Evolutionary conservation across 345 rosid genomes (phyloP), one percentile per base, ranked within the genome.

Genomic region (Populus nigra): DNA sequence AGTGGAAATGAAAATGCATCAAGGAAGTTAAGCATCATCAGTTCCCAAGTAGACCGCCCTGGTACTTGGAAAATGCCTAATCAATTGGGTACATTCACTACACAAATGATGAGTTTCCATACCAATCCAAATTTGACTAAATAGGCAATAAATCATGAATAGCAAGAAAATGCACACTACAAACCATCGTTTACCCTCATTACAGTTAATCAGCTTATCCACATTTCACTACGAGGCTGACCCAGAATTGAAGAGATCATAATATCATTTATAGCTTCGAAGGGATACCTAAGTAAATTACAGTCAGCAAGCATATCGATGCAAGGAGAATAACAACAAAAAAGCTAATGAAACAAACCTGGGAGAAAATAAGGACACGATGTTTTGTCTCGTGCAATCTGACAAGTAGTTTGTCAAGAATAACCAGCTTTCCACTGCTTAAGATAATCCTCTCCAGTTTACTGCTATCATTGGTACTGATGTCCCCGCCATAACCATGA

Each of bases 371-470:
- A 80, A 96, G 86, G 78, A 96, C 97, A 49, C 99, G 98, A 81
- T 96, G 99, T 80, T 96, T 96, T 72, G 99, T 96, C 90, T 88
- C 92, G 79, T 90, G 97, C 90, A 96, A 89, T 86, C 91, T 89
- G 72, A 92, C 91, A 80, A 96, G 93, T 84, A 96, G 84, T 85
- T 96, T 96, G 89, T 96, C 99, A 81, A 96, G 92, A 73, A 96
- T 96, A 79, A 92, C 99, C 72, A 96, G 91, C 86, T 96, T 96
- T 82, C 99, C 99, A 72, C 99, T 96, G 86, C 99, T 96, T 82
- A 89, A 85, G 77, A 96, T 88, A 68, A 91, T 90, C 81, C 97
- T 96, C 88, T 96, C 98, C 84, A 96, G 83, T 84, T 94, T 96
- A 83, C 91, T 87, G 78, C 76, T 86, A 82, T 94, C 96, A 73